phyloP scores from a whole-genome alignment of 1,284 basidiomycete genomes.

The Neonothopanus nambi region DNA sequence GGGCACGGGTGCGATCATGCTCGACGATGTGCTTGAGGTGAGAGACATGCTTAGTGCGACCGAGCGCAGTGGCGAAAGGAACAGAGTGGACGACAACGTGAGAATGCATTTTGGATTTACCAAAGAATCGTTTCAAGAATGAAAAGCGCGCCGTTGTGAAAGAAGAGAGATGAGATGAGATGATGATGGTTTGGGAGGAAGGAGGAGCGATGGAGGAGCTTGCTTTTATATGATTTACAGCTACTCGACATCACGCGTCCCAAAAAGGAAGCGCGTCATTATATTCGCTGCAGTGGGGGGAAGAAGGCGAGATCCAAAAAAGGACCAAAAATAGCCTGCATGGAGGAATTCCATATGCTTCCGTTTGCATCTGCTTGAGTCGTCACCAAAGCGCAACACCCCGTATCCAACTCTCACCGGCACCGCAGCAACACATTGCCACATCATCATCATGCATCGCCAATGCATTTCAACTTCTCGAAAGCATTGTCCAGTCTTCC shows the following conservation, averaged over 20 bases:
- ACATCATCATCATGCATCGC: too few species aligned
- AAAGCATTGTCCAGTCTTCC: too few species aligned
- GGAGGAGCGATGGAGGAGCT: background rate
- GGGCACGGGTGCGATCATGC: constrained; percentile 52
- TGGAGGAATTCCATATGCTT: too few species aligned
- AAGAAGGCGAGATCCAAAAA: too few species aligned
- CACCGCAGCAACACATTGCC: too few species aligned
- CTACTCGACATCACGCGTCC: constrained; percentile 3
- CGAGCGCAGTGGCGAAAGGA: constrained; percentile 46
- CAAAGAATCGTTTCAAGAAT: background rate
- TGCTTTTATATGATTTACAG: background rate
- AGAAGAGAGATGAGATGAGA: background rate
- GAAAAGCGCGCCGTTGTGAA: constrained; percentile 8
- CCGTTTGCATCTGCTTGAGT: too few species aligned
- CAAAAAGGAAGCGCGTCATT: background rate
- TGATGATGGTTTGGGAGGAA: background rate
- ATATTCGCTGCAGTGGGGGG: too few species aligned
- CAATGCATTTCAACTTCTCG: too few species aligned
- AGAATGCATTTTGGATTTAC: constrained; percentile 1
- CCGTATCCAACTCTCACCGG: too few species aligned
- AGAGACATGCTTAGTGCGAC: constrained; percentile 41
- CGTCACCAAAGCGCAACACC: too few species aligned
- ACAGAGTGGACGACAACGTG: constrained; percentile 21
- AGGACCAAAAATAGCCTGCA: too few species aligned
- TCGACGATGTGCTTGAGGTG: constrained; percentile 47